phyloP scores from a whole-genome alignment of 257 asterid genomes.

The Avicennia marina region DNA sequence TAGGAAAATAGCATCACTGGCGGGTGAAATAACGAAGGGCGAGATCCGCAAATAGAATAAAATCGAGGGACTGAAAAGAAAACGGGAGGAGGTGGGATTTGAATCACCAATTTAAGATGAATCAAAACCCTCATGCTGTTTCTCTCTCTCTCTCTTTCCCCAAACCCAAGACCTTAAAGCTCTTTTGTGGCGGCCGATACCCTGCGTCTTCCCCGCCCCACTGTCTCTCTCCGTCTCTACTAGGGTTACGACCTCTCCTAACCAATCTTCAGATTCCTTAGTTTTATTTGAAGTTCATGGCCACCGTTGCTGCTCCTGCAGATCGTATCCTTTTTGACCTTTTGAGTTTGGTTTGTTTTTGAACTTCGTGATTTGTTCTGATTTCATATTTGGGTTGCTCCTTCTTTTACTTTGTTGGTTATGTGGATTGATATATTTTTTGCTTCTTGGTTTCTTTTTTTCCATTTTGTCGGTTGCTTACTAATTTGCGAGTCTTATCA shows the following conservation, averaged over 20 bases:
- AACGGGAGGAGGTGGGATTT: conserved; percentile 10
- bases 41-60: conserved; percentile 10
- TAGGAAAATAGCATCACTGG: background rate
- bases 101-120: conserved; percentile 17
- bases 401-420: background rate
- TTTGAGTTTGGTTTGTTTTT: background rate
- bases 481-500: too few species aligned
- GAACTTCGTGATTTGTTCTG: background rate
- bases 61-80: conserved; percentile 6
- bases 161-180: conserved; percentile 28
- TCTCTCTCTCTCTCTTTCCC: conserved; percentile 17
- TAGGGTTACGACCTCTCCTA: background rate
- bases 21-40: conserved; percentile 1
- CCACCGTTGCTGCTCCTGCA: conserved; percentile 48
- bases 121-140: conserved; percentile 12
- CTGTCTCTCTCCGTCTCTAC: conserved; percentile 3
- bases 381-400: background rate
- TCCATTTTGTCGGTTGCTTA: too few species aligned
- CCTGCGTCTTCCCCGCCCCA: conserved; percentile 12
- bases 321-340: conserved; percentile 56
- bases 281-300: conserved; percentile 29
- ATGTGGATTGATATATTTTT: background rate
- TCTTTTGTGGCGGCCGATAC: conserved; percentile 27
- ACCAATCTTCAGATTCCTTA: conserved; percentile 7
- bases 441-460: background rate